Evolutionary conservation across 1,284 basidiomycete genomes (phyloP).

Genomic region (Mycena citricolor): DNA sequence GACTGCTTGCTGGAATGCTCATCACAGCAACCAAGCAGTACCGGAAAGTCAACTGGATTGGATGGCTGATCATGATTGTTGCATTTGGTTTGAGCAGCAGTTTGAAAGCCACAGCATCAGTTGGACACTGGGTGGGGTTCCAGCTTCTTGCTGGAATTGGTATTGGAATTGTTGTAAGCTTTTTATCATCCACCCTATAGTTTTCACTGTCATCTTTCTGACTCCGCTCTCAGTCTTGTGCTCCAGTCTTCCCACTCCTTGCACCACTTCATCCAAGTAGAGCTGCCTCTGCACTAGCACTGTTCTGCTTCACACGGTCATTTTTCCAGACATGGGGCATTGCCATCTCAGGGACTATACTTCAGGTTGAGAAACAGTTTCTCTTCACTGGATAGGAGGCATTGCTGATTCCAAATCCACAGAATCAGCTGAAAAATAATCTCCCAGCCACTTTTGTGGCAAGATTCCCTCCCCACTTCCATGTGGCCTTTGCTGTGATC

Average conservation of each 20-base stretch:
- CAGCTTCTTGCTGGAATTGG: conserved; percentile 8
- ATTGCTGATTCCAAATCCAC: conserved; percentile 5
- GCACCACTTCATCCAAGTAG: conserved; percentile 33
- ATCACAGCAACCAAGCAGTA: conserved; percentile 6
- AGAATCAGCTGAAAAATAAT: conserved; percentile 33
- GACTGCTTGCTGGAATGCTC: conserved; percentile 30
- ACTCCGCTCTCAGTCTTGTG: conserved; percentile 10
- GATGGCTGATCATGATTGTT: conserved; percentile 5
- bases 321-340: conserved; percentile 39
- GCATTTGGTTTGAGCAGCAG: conserved; percentile 9
- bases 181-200: too few species aligned
- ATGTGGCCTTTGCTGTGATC: conserved; percentile 38
- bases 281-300: conserved; percentile 36
- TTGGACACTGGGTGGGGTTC: not conserved
- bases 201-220: conserved; percentile 15
- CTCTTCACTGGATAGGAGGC: too few species aligned
- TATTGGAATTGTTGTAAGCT: conserved; percentile 19
- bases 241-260: conserved; percentile 26
- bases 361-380: conserved; percentile 20
- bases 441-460: conserved; percentile 34
- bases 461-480: conserved; percentile 33
- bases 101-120: not conserved
- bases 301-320: conserved; percentile 35
- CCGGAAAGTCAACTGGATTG: conserved; percentile 4
- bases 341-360: conserved; percentile 33